Evolutionary conservation across 2,329 filamentous ascomycete genomes (phyloP), one percentile per base, ranked within the genome.

Genomic region (Epicoccum sorghinum): DNA sequence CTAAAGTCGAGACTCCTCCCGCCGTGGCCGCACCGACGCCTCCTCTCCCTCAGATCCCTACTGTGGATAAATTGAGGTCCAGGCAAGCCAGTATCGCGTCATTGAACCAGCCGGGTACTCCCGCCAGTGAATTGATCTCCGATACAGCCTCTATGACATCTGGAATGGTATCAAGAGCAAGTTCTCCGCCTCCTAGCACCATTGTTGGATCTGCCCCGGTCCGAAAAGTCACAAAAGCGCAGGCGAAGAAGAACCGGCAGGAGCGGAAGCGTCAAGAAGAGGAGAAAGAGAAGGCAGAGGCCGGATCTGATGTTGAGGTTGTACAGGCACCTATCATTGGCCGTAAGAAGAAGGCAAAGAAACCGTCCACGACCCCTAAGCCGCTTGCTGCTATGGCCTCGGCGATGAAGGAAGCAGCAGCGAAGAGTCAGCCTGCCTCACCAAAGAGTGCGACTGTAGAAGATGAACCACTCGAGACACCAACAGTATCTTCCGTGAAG

Each of bases 291-390:
- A 59, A 60, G 13, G 53, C 67, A 13, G 73, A 75, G 23, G 73
- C 75, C 3, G 83, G 85, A 57, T 67, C 73, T 7, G 82, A 85
- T 47, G 57, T 67, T 58, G 84, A 86, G 59, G 71, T 76, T n/a
- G 78, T 80, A 8, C 79, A 83, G 61, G 90, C 86, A 7, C 90
- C 91, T 0, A 89, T 96, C 36, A 72, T 91, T 43, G 89, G 89
- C 30, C 85, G 90, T 47, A 92, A 92, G 80, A 93, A 91, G 80
- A 95, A 93, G 77, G 85, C 90, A 71, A 92, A 90, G 80, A 93
- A 91, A 75, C 65, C 71, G 59, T 70, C 65, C 54, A 73, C 37
- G 40, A 71, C 38, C 22, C 47, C 65, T 1, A 73, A 72, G 40
- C 55, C 62, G 24, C 45, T 63, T 9, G 50, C 58, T 18, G 58